These are phyloP conservation scores for Bacidia gigantensis DNA, from an alignment of 495 filamentous ascomycete species.

Conservation along the genomic window DNA sequence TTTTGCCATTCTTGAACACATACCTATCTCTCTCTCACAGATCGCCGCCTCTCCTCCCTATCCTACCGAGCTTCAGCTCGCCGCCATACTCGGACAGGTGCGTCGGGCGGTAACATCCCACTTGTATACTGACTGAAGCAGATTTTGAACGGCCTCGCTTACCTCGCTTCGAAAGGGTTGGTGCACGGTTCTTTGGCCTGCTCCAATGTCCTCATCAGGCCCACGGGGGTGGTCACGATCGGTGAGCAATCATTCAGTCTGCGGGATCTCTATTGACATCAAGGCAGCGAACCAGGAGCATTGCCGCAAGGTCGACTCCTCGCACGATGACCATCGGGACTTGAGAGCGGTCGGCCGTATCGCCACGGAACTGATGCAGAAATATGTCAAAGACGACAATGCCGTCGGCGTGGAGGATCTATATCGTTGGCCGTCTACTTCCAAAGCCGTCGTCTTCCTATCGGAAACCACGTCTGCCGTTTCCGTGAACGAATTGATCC, in stretches of 20 bases:
- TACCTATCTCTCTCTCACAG: slow-evolving; percentile 17
- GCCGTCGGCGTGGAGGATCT: slow-evolving; percentile 24
- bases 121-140: not conserved
- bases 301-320: not conserved
- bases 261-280: not conserved
- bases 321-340: not conserved
- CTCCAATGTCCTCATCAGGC: not conserved
- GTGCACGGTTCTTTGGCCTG: not conserved
- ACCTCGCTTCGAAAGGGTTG: not conserved
- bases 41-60: slow-evolving; percentile 15
- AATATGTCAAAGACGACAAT: slow-evolving; percentile 26
- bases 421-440: slow-evolving; percentile 14
- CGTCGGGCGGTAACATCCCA: slow-evolving; percentile 2
- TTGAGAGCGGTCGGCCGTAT: slow-evolving; percentile 15
- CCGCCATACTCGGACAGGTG: slow-evolving; percentile 22
- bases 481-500: slow-evolving; percentile 19
- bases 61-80: slow-evolving; percentile 19
- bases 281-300: slow-evolving; percentile 1
- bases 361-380: slow-evolving; percentile 27
- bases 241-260: not conserved
- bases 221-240: not conserved
- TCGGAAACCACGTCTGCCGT: slow-evolving; percentile 18
- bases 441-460: slow-evolving; percentile 17
- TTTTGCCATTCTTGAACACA: slow-evolving; percentile 17
- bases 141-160: not conserved